A percentile compares a stretch with the other conserved stretches of the same genome.
Evolutionary conservation across 2,329 filamentous ascomycete genomes (phyloP).

Genomic region (Trichoderma koningii): DNA sequence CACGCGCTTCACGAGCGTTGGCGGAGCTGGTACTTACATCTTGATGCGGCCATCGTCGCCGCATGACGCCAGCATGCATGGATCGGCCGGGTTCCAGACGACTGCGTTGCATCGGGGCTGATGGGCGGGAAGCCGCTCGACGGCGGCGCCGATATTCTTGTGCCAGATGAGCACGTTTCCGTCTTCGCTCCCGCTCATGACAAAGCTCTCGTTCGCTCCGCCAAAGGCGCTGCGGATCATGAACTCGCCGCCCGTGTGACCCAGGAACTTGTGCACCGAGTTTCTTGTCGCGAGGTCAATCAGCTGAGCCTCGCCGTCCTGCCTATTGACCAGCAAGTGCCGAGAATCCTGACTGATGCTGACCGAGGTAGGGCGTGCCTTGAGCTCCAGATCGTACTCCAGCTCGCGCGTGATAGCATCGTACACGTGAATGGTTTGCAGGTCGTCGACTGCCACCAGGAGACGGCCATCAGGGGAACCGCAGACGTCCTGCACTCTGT

Average conservation of each 20-base stretch:
- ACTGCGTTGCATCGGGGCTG: constrained; percentile 79
- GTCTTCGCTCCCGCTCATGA: constrained; percentile 86
- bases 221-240: constrained; percentile 85
- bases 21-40: constrained; percentile 63
- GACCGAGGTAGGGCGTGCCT: constrained; percentile 73
- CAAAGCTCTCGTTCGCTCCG: constrained; percentile 87
- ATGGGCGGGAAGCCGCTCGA: constrained; percentile 78
- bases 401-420: constrained; percentile 74
- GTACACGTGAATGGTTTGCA: constrained; percentile 75
- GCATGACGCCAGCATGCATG: constrained; percentile 84
- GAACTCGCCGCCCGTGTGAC: constrained; percentile 72
- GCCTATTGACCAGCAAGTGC: constrained; percentile 79
- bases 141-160: constrained; percentile 73
- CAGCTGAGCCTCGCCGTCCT: constrained; percentile 73
- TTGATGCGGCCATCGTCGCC: constrained; percentile 84
- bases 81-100: constrained; percentile 82
- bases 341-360: constrained; percentile 79
- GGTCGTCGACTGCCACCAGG: constrained; percentile 75
- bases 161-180: constrained; percentile 86
- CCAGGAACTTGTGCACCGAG: constrained; percentile 72
- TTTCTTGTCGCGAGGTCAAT: constrained; percentile 74
- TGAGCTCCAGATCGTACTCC: constrained; percentile 68
- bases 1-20: background rate
- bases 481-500: constrained; percentile 82
- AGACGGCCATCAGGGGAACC: constrained; percentile 78